Conservation (phyloP, 176 grass and related monocot genomes). For the Avena eriantha region DNA sequence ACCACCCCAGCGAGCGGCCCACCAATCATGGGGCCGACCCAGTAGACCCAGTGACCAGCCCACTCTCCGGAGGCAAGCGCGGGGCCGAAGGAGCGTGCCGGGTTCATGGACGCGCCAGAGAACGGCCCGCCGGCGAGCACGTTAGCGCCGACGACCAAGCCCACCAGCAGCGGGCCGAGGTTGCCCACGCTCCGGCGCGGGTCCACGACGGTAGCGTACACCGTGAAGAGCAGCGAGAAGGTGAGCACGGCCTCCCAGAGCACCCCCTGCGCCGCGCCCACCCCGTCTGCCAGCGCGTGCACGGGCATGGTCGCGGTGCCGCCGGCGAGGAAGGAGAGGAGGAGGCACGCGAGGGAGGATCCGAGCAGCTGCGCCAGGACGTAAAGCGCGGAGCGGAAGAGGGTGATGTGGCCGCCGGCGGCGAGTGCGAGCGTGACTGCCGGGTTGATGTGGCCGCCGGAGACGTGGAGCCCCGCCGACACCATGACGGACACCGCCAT, state of each 20-base stretch:
- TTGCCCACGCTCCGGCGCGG: conserved; percentile 37
- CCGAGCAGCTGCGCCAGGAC: conserved; percentile 61
- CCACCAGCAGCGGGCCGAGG: conserved; percentile 61
- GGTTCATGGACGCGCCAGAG: conserved; percentile 89
- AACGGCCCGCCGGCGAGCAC: conserved; percentile 72
- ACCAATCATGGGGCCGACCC: conserved; percentile 73
- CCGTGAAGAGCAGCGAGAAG: conserved; percentile 84
- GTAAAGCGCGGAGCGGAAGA: conserved; percentile 79
- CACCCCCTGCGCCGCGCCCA: conserved; percentile 56
- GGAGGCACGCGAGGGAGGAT: conserved; percentile 63
- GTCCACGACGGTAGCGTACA: conserved; percentile 80
- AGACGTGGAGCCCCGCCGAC: conserved; percentile 83
- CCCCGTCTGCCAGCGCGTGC: conserved; percentile 59
- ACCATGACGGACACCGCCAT: conserved; percentile 80
- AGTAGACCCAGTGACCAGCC: conserved; percentile 90
- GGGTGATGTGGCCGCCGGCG: conserved; percentile 65
- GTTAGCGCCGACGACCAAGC: conserved; percentile 80
- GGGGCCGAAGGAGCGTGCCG: conserved; percentile 82
- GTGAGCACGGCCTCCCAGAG: conserved; percentile 83
- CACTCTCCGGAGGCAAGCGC: conserved; percentile 58
- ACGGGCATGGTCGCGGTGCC: conserved; percentile 53
- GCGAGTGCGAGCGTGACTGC: conserved; percentile 81
- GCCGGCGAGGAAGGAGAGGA: conserved; percentile 68
- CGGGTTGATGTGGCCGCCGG: conserved; percentile 84
- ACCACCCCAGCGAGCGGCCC: conserved; percentile 54